These are phyloP conservation scores for Penicillium mononematosum DNA, from an alignment of 495 filamentous ascomycete genomes.

Conservation along the genomic window DNA sequence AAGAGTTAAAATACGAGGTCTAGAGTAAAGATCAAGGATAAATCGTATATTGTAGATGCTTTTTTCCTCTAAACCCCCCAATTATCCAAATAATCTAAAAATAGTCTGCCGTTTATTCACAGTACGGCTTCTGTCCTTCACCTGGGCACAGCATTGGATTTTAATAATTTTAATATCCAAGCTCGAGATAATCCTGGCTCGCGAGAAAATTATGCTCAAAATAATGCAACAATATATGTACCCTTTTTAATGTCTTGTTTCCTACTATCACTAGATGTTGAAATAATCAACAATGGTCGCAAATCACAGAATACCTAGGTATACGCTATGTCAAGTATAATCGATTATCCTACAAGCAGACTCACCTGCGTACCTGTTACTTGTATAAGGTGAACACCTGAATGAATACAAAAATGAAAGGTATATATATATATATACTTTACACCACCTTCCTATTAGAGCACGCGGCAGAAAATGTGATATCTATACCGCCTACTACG, in stretches of 20 bases:
- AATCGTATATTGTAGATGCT: not conserved
- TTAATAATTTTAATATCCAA: no score
- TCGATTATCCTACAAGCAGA: not conserved
- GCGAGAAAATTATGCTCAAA: no score
- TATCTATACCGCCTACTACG: not conserved
- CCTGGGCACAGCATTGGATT: no score
- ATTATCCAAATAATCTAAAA: not conserved
- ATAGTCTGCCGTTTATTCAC: no score
- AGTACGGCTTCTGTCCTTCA: no score
- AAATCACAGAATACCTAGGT: not conserved
- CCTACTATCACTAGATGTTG: not conserved
- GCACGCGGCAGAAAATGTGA: not conserved
- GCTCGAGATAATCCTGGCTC: no score
- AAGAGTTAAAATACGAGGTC: not conserved
- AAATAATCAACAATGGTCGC: not conserved
- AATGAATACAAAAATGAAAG: not conserved
- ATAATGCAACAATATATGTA: no score
- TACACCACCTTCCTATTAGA: not conserved
- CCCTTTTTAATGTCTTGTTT: not conserved
- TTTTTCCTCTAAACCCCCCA: not conserved
- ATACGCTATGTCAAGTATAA: not conserved
- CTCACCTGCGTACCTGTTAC: not conserved
- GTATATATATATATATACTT: not conserved
- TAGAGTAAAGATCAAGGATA: not conserved
- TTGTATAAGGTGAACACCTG: not conserved